Base-by-base conservation (phyloP, 768 basidiomycete species). In the Agaricus blazei region DNA sequence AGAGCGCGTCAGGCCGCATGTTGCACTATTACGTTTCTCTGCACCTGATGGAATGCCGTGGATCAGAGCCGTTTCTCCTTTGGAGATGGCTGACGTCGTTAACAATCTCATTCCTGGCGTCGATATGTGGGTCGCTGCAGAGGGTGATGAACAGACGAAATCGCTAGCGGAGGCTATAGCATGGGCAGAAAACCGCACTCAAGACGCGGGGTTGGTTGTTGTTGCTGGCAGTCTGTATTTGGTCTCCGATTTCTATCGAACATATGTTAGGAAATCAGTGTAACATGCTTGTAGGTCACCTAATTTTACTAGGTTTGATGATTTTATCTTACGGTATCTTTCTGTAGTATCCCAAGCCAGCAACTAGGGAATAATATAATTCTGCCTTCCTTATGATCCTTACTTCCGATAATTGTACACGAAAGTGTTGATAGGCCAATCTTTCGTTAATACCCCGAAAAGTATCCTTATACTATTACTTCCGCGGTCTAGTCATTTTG, bases 11-110 rank as follows among this genome's bases (percentile, higher is more conserved):
- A 70, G 70, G 24, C 63, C 75, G 14, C 70, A 67, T 24, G 73
- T 87, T 19, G 86, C 85, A 2, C 71, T 83, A 1, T 64, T 87
- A 23, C 67, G 68, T 14, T 96, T 95, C 67, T 77, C 84, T 2
- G 83, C 81, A 3, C 90, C 93, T 0, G 89, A 86, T 3, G 90
- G 87, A 2, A 98, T 99, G 97, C 92, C 95, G 0, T 99, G 97
- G 97, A 85, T 98, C 26, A 79, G 74, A 37, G 72, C 85, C 3
- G 85, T 87, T 0, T 65, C 80, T 6, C 75, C 80, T 3, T 67
- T 67, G 2, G 79, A 81, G 47, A 61, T 95, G 51, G 69, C 64
- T 23, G 69, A 70, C 14, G 76, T 73, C 0, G 80, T 85, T 19
- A 58, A 56, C 43, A 58, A 58, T 31, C 69, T 86, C 4, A 65